Conservation (phyloP, 768 basidiomycete species). For the Lactifluus subvellereus region DNA sequence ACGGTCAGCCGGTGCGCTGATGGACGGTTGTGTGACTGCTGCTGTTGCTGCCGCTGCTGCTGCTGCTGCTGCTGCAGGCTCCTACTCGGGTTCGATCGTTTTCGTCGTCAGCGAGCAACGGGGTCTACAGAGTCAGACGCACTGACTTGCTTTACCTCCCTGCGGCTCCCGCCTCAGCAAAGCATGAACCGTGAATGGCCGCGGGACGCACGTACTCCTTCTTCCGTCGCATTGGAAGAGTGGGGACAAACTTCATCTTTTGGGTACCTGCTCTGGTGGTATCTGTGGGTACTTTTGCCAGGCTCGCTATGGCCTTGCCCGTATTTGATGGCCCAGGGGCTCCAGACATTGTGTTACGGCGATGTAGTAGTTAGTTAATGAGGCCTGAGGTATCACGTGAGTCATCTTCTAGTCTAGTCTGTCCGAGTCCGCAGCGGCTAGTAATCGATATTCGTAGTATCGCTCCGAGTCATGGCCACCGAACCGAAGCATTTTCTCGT, state of each 20-base stretch:
- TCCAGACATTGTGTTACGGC: conserved; percentile 11
- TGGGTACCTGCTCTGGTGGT: conserved; percentile 68
- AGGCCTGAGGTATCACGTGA: not conserved
- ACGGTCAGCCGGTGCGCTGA: conserved; percentile 30
- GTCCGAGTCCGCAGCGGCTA: too few species aligned
- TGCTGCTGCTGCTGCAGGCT: conserved; percentile 34
- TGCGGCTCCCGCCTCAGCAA: conserved; percentile 28
- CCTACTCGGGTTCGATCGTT: conserved; percentile 36
- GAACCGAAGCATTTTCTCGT: conserved; percentile 57
- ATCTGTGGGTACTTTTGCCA: conserved; percentile 64
- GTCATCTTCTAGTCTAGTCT: too few species aligned
- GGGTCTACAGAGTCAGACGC: not conserved
- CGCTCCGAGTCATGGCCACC: conserved; percentile 25
- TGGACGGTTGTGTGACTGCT: conserved; percentile 25
- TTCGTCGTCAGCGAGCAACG: not conserved
- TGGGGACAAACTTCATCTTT: conserved; percentile 77
- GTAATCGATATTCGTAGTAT: not conserved
- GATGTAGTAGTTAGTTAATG: too few species aligned
- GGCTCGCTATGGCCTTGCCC: conserved; percentile 67
- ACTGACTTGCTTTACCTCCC: conserved; percentile 55
- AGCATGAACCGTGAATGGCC: conserved; percentile 23
- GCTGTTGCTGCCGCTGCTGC: not conserved
- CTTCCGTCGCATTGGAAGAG: conserved; percentile 66
- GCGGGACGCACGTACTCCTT: conserved; percentile 66
- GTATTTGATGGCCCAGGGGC: conserved; percentile 25